Base-by-base conservation (phyloP, 2,329 filamentous ascomycete genomes). In the Hypoxylon sp. region DNA sequence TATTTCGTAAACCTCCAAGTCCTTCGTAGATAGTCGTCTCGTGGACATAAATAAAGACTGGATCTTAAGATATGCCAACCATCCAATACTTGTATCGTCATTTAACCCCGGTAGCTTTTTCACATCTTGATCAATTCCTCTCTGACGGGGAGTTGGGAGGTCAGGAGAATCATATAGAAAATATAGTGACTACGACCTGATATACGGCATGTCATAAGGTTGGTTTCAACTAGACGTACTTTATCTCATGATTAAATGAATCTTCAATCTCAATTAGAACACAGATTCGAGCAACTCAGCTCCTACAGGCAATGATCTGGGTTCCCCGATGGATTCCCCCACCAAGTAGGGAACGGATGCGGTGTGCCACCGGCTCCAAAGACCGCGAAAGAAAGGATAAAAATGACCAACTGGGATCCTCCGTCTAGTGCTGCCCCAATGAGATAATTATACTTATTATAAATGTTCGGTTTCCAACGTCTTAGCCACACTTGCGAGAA, bases 371-470 rank as follows among this genome's bases (percentile, higher is more conserved):
- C 82, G 2, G 83, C 84, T 0, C 85, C 85, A 57, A 87, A 86
- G 0, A 87, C 85, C 0, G 85, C 84, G 74, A 87, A 87, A 0
- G 84, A 86, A 11, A 87, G 75, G 41, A 87, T 82, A 55, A 87
- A 87, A 2, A 87, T 75, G 0, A 80, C 81, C 1, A 77, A 74
- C 3, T 85, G 77, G 62, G 78, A 81, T 6, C 80, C 85, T 8
- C 85, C 85, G 63, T 87, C 85, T 14, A 83, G 83, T 0, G 84
- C 84, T n/a, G 81, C 84, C 0, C 83, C 82, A 1, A 87, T 74
- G 6, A 87, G 73, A 72, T 87, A 87, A 16, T 80, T 82, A 70
- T 85, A 87, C 63, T 87, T 81, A 71, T 78, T 83, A 78, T 86
- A 87, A 52, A 86, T 77, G 4, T 80, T 77, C 2, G 84, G 85